phyloP scores from a whole-genome alignment of 768 basidiomycete genomes.

The Calocera cornea region DNA sequence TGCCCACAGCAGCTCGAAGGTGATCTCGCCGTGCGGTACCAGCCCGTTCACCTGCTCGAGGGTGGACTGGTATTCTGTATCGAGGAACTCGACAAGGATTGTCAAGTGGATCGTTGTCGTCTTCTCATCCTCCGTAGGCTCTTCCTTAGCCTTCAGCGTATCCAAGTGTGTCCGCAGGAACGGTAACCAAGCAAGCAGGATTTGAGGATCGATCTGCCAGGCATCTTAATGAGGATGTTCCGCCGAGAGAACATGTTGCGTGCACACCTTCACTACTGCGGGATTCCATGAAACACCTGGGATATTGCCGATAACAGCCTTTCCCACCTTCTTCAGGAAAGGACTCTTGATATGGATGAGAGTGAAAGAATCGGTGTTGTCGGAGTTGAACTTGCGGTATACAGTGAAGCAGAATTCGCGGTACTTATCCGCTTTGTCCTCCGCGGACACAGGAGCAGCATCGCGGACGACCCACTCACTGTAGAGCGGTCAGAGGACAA shows the following conservation, averaged over 20 bases:
- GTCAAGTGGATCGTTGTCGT: conserved; percentile 35
- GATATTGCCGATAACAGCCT: conserved; percentile 44
- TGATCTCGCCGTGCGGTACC: conserved; percentile 42
- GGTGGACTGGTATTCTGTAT: conserved; percentile 37
- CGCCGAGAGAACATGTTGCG: background rate
- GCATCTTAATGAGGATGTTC: background rate
- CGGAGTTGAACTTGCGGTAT: background rate
- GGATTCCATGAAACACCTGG: conserved; percentile 50
- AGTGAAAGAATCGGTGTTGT: background rate
- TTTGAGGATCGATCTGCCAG: background rate
- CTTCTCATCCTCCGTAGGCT: conserved; percentile 30
- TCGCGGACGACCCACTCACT: conserved; percentile 6
- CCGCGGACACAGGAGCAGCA: background rate
- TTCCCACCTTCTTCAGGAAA: conserved; percentile 43
- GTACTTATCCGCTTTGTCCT: conserved; percentile 1
- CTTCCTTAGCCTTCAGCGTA: conserved; percentile 24
- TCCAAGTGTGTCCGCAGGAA: conserved; percentile 35
- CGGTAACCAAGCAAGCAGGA: conserved; percentile 29
- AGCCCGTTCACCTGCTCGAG: conserved; percentile 36
- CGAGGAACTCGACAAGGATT: conserved; percentile 38
- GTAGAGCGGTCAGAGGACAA: background rate
- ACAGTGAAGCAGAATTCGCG: conserved; percentile 3
- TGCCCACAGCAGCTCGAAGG: conserved; percentile 40
- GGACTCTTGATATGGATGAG: conserved; percentile 42
- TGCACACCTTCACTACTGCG: conserved; percentile 39